Conservation (phyloP, 2,329 filamentous ascomycete genomes). For the Mycosphaerella arachidis region DNA sequence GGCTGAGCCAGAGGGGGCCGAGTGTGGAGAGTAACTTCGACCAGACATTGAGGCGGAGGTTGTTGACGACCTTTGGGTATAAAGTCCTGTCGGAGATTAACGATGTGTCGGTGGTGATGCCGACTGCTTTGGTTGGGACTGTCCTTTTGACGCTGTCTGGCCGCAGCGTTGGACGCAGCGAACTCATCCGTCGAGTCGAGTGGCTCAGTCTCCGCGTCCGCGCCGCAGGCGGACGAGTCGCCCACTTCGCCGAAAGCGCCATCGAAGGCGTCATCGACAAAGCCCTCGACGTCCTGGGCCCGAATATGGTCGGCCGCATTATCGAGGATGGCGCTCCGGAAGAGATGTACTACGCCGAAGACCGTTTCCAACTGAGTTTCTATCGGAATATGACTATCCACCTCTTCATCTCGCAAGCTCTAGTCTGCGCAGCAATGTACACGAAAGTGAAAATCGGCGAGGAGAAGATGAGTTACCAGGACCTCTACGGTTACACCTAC, state of each 20-base stretch:
- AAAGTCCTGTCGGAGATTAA: slow-evolving; percentile 93
- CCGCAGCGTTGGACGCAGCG: slow-evolving; percentile 80
- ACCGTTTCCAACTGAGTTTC: slow-evolving; percentile 92
- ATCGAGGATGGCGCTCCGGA: slow-evolving; percentile 66
- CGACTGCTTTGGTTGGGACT: slow-evolving; percentile 90
- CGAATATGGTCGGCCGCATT: slow-evolving; percentile 77
- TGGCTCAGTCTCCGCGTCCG: slow-evolving; percentile 82
- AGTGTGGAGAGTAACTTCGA: slow-evolving; percentile 39
- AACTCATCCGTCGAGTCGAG: slow-evolving; percentile 79
- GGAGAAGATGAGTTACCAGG: slow-evolving; percentile 65
- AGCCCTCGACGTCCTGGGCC: slow-evolving; percentile 85
- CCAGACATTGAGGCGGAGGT: slow-evolving; percentile 54
- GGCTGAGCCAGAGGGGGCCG: slow-evolving; percentile 34
- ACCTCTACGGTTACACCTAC: slow-evolving; percentile 71
- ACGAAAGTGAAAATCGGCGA: slow-evolving; percentile 79
- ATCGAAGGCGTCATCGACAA: slow-evolving; percentile 80
- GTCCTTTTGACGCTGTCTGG: slow-evolving; percentile 87
- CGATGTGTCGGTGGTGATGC: slow-evolving; percentile 94
- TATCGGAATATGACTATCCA: slow-evolving; percentile 99
- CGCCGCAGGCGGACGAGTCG: slow-evolving; percentile 84
- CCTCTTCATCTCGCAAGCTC: slow-evolving; percentile 86
- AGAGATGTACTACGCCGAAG: slow-evolving; percentile 89
- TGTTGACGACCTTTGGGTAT: slow-evolving; percentile 85
- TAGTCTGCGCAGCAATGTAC: slow-evolving; percentile 88
- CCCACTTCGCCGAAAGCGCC: slow-evolving; percentile 80